Base-by-base conservation (phyloP, 2,329 filamentous ascomycete genomes). In the Graphilbum fragrans region DNA sequence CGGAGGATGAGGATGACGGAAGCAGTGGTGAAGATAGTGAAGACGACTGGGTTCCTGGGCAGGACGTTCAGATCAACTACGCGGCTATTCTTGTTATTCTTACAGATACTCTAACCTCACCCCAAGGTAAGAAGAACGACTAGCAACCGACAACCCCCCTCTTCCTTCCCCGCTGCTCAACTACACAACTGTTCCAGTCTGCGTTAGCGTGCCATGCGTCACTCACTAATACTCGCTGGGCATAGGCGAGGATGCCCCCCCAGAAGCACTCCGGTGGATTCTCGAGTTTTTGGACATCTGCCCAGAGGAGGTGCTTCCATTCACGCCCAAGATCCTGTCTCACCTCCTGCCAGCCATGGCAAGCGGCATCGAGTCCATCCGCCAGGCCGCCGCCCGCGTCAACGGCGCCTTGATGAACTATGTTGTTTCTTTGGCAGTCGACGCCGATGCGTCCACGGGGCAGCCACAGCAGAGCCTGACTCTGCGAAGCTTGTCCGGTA, bases 281-380 rank as follows among this genome's bases (percentile, higher is more conserved):
- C 87, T 95, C 50, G 84, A 83, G 45, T 95, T 98, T 57, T 82
- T 98, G 51, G 88, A 96, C 48, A 96, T 98, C 36, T 95, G 88
- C 52, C 90, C 92, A 0, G 92, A 95, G 56, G 92, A 98, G 54
- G 93, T 98, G 4, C 70, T 98, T 34, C 84, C 85, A 4, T 96
- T 96, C 58, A 92, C 94, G 1, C 93, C 93, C 19, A 85, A 86
- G 51, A 80, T 98, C 23, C 66, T 98, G 35, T 86, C 87, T 1
- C 86, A 95, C 54, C 82, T 98, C 42, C 72, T 98, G 22, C 93
- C 92, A 16, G 87, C 88, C 22, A 86, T 98, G 74, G 90, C 90
- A 5, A 94, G 88, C 54, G 85, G 82, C 40, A 83, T 92, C 12
- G 88, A 96, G 49, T 78, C 81, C 35, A 93, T 96, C 47, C 82